phyloP scores from a whole-genome alignment of 257 asterid species.

The Ilex aquifolium region DNA sequence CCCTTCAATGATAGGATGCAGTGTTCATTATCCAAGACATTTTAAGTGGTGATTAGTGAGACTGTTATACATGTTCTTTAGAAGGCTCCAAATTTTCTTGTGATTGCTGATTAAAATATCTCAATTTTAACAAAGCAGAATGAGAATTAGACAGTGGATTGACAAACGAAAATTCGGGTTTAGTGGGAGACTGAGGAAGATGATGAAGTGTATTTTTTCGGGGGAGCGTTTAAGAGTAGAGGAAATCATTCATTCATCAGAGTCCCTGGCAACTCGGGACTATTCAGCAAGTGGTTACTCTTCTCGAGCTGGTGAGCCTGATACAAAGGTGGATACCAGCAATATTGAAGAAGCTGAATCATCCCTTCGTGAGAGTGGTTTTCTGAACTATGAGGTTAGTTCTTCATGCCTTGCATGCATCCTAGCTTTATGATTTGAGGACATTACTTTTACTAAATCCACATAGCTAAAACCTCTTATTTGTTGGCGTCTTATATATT shows the following conservation, averaged over 20 bases:
- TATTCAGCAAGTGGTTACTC: conserved; percentile 87
- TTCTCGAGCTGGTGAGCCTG: conserved; percentile 72
- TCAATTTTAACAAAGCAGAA: conserved; percentile 51
- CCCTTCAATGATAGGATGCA: neutral
- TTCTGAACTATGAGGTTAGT: conserved; percentile 80
- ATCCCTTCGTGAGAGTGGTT: conserved; percentile 90
- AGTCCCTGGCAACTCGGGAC: conserved; percentile 88
- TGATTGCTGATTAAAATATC: conserved; percentile 19
- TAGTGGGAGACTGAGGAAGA: conserved; percentile 45
- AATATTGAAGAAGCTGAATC: conserved; percentile 96
- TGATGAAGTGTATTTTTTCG: conserved; percentile 97
- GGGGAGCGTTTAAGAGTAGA: conserved; percentile 68
- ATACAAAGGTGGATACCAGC: conserved; percentile 56
- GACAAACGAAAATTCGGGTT: conserved; percentile 40
- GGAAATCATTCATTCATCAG: conserved; percentile 74
- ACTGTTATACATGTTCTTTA: neutral
- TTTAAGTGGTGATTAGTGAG: neutral
- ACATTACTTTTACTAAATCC: too few relatives aligned
- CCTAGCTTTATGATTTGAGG: neutral
- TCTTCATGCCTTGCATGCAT: neutral
- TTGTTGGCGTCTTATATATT: too few relatives aligned
- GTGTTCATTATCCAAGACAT: neutral
- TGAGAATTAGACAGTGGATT: conserved; percentile 79
- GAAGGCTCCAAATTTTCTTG: neutral
- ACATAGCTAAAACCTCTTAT: too few relatives aligned